Evolutionary conservation across 306 rosid species (phyloP).

Genomic region (Citrullus colocynthis): DNA sequence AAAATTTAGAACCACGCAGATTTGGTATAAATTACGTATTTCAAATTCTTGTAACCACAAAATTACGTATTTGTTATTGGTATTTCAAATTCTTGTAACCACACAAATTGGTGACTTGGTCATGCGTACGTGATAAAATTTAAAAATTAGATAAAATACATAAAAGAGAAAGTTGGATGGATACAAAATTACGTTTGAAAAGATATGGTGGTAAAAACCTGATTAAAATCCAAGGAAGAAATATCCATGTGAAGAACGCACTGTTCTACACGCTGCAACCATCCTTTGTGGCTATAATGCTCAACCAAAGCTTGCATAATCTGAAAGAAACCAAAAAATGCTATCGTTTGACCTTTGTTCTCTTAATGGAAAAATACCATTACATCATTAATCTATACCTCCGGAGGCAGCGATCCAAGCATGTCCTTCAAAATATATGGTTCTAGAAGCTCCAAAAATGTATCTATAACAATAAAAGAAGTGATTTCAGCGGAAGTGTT

Average conservation of each 20-base stretch:
- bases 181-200: conserved; percentile 15
- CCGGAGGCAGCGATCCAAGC: conserved; percentile 99
- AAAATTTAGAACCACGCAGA: too few species aligned
- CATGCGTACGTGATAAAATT: not conserved
- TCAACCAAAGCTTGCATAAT: conserved; percentile 98
- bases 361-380: conserved; percentile 13
- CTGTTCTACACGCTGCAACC: conserved; percentile 92
- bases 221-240: conserved; percentile 95
- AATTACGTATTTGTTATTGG: too few species aligned
- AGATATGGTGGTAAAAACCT: conserved; percentile 39
- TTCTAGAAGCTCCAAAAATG: conserved; percentile 97
- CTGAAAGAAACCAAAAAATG: conserved; percentile 24
- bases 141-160: not conserved
- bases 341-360: conserved; percentile 5
- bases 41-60: not conserved
- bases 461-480: conserved; percentile 30
- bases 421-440: conserved; percentile 89
- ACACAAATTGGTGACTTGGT: not conserved
- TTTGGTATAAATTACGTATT: too few species aligned
- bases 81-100: not conserved
- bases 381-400: conserved; percentile 42
- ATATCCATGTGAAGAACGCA: conserved; percentile 99
- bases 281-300: conserved; percentile 79
- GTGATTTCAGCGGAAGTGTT: not conserved
- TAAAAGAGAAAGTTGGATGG: not conserved